Base-by-base conservation (phyloP, 306 rosid genomes). In the Fragaria ananassa region DNA sequence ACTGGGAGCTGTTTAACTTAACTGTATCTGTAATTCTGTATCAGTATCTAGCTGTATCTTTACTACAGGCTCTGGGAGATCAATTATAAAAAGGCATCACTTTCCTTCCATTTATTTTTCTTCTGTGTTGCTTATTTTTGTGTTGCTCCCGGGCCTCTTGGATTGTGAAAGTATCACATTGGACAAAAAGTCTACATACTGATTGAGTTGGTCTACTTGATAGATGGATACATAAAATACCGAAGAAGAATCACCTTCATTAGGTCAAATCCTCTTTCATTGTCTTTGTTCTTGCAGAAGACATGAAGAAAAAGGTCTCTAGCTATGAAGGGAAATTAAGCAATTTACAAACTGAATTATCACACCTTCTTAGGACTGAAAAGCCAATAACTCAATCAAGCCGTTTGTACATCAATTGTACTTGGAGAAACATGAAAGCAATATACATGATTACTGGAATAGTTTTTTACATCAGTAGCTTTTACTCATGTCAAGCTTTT, bases 401-500 rank as follows among this genome's bases (percentile, higher is more conserved):
- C 17, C 27, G 41, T 14, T n/a, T 39, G 70, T 41, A 65, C 70
- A 37, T 37, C 13, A 65, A 19, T 39, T 41, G 50, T 66, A 66
- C 70, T 66, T n/a, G 27, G 29, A 34, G 34, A 57, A 21, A 45
- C 37, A 46, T 58, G 29, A 21, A 68, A 61, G 80, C 49, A 61
- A 27, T 61, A 27, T 35, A 42, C 44, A 42, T 44, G 37, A 42
- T 47, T 56, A 56, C 66, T 27, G 8, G 41, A 12, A 61, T 12
- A 27, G 1, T 31, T 31, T 60, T 10, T 61, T 3, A 31, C 11
- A 63, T 74, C 68, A 34, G 35, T 62, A 44, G 54, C 39, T 31
- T 2, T 27, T 61, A n/a, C 19, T 14, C 70, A 34, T 47, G 2
- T 69, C 72, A 29, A 80, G 74, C 76, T 82, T 71, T 75, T 19